These are phyloP conservation scores for Carallia pectinifolia DNA, from an alignment of 345 rosid genomes.

Conservation along the genomic window DNA sequence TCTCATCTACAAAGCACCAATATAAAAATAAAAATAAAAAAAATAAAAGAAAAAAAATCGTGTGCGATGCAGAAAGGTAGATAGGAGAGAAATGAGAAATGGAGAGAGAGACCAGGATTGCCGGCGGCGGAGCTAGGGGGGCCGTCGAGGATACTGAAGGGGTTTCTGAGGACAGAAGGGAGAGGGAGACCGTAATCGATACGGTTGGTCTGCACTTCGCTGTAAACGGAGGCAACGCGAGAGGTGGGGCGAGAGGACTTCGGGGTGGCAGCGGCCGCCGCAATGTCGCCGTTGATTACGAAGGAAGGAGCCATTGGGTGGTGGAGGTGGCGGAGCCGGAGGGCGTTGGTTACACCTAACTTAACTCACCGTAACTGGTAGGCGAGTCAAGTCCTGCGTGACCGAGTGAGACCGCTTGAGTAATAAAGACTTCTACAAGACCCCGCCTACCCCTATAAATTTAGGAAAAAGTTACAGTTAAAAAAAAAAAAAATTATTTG, in stretches of 20 bases:
- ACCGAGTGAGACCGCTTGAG: too few relatives aligned
- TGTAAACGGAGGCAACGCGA: slow-evolving; percentile 71
- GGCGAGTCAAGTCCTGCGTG: too few relatives aligned
- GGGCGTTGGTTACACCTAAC: too few relatives aligned
- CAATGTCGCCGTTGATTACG: slow-evolving; percentile 53
- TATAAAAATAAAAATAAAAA: background rate
- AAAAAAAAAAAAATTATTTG: too few relatives aligned
- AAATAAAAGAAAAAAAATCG: background rate
- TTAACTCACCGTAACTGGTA: too few relatives aligned
- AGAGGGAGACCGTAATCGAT: slow-evolving; percentile 70
- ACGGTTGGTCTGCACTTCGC: slow-evolving; percentile 81
- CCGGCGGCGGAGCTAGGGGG: slow-evolving; percentile 94
- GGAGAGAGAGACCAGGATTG: slow-evolving; percentile 68
- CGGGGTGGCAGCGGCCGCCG: slow-evolving; percentile 54
- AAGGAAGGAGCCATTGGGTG: slow-evolving; percentile 59
- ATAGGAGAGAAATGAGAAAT: background rate
- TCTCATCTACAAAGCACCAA: slow-evolving; percentile 54
- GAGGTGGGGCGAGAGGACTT: slow-evolving; percentile 36
- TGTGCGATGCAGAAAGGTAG: background rate
- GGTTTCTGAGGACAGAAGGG: slow-evolving; percentile 68
- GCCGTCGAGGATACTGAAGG: slow-evolving; percentile 79
- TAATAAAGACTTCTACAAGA: too few relatives aligned
- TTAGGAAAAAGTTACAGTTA: too few relatives aligned
- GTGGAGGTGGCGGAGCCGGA: slow-evolving; percentile 28
- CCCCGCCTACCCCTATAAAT: too few relatives aligned